phyloP scores from a whole-genome alignment of 2,329 filamentous ascomycete genomes.

The Penicillium italicum region DNA sequence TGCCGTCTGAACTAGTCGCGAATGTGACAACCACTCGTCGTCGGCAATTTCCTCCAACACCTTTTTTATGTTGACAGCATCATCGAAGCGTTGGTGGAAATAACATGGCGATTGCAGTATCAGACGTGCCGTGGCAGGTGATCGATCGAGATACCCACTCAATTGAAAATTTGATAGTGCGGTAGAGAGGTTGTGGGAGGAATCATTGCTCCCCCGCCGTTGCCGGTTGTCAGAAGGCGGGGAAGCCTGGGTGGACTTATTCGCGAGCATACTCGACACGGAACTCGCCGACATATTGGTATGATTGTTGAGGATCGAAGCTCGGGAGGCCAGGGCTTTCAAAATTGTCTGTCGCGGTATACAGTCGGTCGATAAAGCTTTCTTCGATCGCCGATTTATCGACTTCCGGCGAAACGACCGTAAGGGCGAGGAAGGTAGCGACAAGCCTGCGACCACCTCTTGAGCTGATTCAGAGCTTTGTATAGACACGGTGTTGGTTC shows the following conservation, averaged over 20 bases:
- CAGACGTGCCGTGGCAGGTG: conserved; percentile 49
- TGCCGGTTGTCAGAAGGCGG: conserved; percentile 26
- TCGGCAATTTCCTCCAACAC: conserved; percentile 92
- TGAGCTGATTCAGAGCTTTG: conserved; percentile 19
- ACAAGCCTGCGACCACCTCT: conserved; percentile 26
- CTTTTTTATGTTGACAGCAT: conserved; percentile 90
- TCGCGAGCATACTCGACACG: conserved; percentile 58
- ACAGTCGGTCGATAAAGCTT: conserved; percentile 58
- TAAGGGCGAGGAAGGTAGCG: conserved; percentile 31
- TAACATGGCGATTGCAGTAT: conserved; percentile 90
- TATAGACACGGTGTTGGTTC: conserved; percentile 18
- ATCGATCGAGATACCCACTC: conserved; percentile 42
- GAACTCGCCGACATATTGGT: conserved; percentile 54
- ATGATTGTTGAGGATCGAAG: conserved; percentile 51
- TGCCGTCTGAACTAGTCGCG: conserved; percentile 88
- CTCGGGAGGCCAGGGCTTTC: conserved; percentile 69
- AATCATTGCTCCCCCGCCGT: conserved; percentile 43
- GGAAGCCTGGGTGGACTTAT: conserved; percentile 19
- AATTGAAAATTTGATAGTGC: conserved; percentile 53
- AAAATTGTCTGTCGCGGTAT: conserved; percentile 77
- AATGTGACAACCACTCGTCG: conserved; percentile 85
- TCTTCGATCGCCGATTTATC: conserved; percentile 42
- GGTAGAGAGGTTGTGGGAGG: conserved; percentile 60
- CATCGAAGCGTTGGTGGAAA: conserved; percentile 95
- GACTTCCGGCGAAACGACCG: conserved; percentile 36